A percentile compares a stretch with the other conserved stretches of the same genome.
These are phyloP conservation scores for Monilinia vaccinii-corymbosi DNA, from an alignment of 2,329 filamentous ascomycete species.

Conservation along the genomic window DNA sequence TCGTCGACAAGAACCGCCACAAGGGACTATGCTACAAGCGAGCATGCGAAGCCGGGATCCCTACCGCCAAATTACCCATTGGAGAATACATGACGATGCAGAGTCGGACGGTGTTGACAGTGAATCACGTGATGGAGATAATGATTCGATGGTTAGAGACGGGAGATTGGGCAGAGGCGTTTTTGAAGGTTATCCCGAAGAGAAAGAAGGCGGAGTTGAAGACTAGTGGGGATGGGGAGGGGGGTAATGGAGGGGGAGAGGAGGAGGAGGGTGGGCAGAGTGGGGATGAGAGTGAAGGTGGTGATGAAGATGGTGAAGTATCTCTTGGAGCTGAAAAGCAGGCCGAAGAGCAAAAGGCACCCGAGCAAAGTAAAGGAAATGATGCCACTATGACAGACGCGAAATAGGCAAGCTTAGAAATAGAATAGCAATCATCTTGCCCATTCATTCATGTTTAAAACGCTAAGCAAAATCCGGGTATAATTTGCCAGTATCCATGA, in stretches of 20 bases:
- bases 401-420: background rate
- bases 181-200: constrained; percentile 80
- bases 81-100: constrained; percentile 92
- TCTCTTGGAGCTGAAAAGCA: background rate
- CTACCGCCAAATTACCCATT: constrained; percentile 86
- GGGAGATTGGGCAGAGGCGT: constrained; percentile 86
- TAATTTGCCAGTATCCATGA: constrained; percentile 3
- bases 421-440: background rate
- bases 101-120: constrained; percentile 76
- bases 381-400: background rate
- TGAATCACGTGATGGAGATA: constrained; percentile 94
- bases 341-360: background rate
- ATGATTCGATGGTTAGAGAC: constrained; percentile 89
- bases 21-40: constrained; percentile 88
- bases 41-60: constrained; percentile 65
- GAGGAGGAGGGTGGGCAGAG: constrained; percentile 16
- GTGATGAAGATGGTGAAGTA: constrained; percentile 2
- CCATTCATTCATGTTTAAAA: background rate
- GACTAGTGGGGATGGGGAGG: constrained; percentile 20
- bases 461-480: background rate
- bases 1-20: constrained; percentile 94
- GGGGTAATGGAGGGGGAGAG: constrained; percentile 23
- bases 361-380: background rate
- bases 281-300: background rate
- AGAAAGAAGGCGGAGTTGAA: constrained; percentile 73